Evolutionary conservation across 2,329 filamentous ascomycete genomes (phyloP).

Genomic region (Diplodia scrobiculata): DNA sequence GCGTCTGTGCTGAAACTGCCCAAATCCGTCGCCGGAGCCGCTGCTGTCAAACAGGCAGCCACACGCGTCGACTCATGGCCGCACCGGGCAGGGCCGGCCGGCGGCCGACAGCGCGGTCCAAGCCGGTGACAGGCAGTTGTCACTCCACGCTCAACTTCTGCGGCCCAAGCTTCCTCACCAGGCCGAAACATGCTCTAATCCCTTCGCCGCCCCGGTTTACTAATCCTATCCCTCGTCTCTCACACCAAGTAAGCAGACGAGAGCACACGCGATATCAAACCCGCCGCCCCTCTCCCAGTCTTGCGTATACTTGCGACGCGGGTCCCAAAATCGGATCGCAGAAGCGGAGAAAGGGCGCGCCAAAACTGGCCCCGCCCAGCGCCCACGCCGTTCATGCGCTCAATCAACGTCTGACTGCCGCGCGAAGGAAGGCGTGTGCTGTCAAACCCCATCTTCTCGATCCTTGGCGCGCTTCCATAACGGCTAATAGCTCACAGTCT

Average conservation of each 20-base stretch:
- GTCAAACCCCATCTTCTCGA: neutral
- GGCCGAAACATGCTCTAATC: conserved; percentile 16
- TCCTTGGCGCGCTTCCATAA: neutral
- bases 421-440: neutral
- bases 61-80: conserved; percentile 5
- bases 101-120: neutral
- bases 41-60: conserved; percentile 1
- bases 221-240: neutral
- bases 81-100: neutral
- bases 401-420: neutral
- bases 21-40: no score
- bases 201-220: neutral
- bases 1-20: no score
- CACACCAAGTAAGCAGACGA: neutral
- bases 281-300: neutral
- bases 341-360: neutral
- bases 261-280: neutral
- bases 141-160: neutral
- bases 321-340: neutral
- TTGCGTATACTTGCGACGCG: neutral
- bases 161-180: conserved; percentile 2
- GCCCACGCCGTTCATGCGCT: neutral
- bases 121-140: conserved; percentile 7
- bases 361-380: neutral
- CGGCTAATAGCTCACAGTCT: neutral